Conservation (phyloP, 768 basidiomycete genomes). For the Candolleomyces efflorescens region DNA sequence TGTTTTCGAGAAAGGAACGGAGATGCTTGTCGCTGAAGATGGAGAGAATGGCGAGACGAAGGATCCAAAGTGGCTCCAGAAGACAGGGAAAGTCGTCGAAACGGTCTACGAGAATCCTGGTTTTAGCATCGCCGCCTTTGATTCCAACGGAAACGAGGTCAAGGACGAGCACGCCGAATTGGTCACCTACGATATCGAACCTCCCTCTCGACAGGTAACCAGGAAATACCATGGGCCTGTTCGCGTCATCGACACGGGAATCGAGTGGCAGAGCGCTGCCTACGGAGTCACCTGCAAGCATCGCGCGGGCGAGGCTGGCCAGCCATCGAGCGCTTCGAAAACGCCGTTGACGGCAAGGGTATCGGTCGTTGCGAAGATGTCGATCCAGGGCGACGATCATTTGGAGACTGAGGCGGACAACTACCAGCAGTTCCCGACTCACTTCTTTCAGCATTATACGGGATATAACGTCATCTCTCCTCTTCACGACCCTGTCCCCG, state of each 20-base stretch:
- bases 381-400: constrained; percentile 30
- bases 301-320: background rate
- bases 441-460: constrained; percentile 46
- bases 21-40: constrained; percentile 23
- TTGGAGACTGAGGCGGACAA: constrained; percentile 36
- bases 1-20: background rate
- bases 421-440: constrained; percentile 40
- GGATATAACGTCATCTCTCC: constrained; percentile 44
- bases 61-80: constrained; percentile 15
- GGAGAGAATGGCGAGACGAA: constrained; percentile 21
- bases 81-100: background rate
- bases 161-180: background rate
- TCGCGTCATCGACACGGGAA: background rate
- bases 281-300: constrained; percentile 26
- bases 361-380: constrained; percentile 41
- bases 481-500: constrained; percentile 39
- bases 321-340: too few relatives aligned
- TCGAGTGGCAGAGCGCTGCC: constrained; percentile 26
- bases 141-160: background rate
- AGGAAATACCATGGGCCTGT: background rate
- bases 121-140: background rate
- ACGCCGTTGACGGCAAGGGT: constrained; percentile 28
- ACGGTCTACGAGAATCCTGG: background rate
- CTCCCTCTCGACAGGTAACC: background rate
- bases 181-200: background rate